Base-by-base conservation (phyloP, 1,284 basidiomycete species). In the Trichosporon sp. region DNA sequence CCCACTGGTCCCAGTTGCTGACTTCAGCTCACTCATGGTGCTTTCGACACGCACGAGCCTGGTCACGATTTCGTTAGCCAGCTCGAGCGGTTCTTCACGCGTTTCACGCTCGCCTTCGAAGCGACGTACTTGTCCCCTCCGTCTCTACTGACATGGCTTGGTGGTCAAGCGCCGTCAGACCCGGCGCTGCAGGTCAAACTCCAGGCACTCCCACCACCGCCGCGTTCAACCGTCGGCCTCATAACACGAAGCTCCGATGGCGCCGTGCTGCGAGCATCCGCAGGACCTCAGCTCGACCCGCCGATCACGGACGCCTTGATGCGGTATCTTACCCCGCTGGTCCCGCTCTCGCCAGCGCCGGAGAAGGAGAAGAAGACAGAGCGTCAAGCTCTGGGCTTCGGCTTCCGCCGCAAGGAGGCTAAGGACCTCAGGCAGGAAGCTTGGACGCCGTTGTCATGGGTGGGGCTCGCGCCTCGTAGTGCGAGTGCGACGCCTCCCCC, bases 11-110 rank as follows among this genome's bases (percentile, higher is more conserved):
- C 51, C 67, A 4, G 1, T 12, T 40, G 38, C 38, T 73, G 67
- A 65, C 61, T 0, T 3, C 51, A 81, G 80, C 75, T 82, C 1
- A 72, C 80, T 7, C 76, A 83, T 65, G 76, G 76, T 1, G 65
- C 78, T 0, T 67, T 82, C 2, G 43, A 46, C 4, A 54, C 66
- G 11, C 76, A 79, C 14, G 21, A 74, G 0, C 75, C 76, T 0
- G 67, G 75, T 0, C 46, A 73, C 0, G 21, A 75, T 0, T 40
- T 71, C 11, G 71, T 77, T 0, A 65, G 74, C n/a, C 51, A 73
- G 2, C 70, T 82, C 37, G 81, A 83, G 38, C 77, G 72, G 61
- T 81, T 72, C 74, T 83, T 79, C 75, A 82, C 80, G 4, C 76
- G 77, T 31, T 83, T 82, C 71, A 77, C 81, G 1, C 75, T 80